Conservation (phyloP, 2,329 filamentous ascomycete genomes). For the Phyllosticta paracitricarpa region DNA sequence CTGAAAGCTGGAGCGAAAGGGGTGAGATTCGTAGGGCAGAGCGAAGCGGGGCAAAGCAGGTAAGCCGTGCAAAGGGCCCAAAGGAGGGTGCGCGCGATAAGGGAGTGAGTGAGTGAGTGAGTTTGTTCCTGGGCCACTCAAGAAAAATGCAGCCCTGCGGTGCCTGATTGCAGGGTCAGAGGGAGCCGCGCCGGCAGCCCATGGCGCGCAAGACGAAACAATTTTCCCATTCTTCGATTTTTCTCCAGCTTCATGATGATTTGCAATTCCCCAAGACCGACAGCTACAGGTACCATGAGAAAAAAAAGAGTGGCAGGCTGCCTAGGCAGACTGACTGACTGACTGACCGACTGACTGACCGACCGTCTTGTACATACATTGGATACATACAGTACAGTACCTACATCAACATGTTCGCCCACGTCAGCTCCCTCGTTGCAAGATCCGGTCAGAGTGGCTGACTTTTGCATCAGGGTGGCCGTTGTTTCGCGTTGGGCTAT, state of each 20-base stretch:
- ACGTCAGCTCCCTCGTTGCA: neutral
- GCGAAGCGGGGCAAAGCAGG: neutral
- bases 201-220: neutral
- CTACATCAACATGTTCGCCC: neutral
- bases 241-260: too few species aligned
- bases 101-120: too few species aligned
- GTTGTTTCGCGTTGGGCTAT: neutral
- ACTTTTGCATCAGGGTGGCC: neutral
- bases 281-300: too few species aligned
- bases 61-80: neutral
- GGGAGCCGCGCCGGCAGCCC: neutral
- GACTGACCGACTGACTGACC: too few species aligned
- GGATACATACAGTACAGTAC: too few species aligned
- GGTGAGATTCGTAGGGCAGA: conserved; percentile 9
- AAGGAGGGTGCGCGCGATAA: neutral
- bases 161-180: neutral
- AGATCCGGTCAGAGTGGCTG: neutral
- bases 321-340: too few species aligned
- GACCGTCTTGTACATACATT: neutral
- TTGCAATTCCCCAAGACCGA: too few species aligned
- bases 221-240: neutral
- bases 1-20: conserved; percentile 6
- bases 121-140: neutral
- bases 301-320: too few species aligned
- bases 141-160: neutral